Evolutionary conservation across 106 monocot genomes (phyloP).

Genomic region (Acorus calamus): DNA sequence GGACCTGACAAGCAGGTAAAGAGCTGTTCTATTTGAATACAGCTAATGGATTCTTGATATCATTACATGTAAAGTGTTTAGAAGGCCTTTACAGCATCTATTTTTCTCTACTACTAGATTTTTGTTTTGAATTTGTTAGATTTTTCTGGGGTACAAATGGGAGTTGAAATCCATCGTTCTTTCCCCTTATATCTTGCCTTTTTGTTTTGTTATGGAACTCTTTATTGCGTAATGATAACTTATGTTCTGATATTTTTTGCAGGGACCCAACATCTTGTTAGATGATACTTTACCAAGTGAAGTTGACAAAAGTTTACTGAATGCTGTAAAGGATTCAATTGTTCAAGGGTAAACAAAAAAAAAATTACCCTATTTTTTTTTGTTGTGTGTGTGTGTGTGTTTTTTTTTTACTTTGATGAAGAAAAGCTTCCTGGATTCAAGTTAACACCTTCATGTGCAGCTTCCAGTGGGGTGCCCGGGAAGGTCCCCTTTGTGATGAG

Average conservation of each 20-base stretch:
- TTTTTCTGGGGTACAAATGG: no score
- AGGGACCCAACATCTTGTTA: conserved; percentile 92
- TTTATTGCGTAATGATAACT: no score
- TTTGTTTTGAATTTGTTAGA: no score
- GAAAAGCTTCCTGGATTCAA: no score
- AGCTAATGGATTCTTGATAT: neutral
- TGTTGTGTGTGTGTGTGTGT: no score
- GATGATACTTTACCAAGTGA: conserved; percentile 89
- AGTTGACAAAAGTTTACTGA: conserved; percentile 81
- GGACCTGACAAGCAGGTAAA: conserved; percentile 96
- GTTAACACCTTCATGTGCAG: conserved; percentile 16
- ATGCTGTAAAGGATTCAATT: conserved; percentile 93
- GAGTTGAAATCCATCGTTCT: neutral
- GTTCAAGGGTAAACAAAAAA: conserved; percentile 80
- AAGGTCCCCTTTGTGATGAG: conserved; percentile 97
- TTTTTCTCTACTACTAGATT: no score
- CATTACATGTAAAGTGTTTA: neutral
- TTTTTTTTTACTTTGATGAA: conserved; percentile 5
- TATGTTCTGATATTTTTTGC: neutral
- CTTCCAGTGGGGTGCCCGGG: conserved; percentile 97
- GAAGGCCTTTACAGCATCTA: no score
- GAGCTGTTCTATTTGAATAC: neutral
- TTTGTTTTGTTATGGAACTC: no score
- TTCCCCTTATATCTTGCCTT: neutral
- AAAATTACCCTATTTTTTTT: neutral